Evolutionary conservation across 2,329 filamentous ascomycete genomes (phyloP).

Genomic region (Paraphaeosphaeria sporulosa): DNA sequence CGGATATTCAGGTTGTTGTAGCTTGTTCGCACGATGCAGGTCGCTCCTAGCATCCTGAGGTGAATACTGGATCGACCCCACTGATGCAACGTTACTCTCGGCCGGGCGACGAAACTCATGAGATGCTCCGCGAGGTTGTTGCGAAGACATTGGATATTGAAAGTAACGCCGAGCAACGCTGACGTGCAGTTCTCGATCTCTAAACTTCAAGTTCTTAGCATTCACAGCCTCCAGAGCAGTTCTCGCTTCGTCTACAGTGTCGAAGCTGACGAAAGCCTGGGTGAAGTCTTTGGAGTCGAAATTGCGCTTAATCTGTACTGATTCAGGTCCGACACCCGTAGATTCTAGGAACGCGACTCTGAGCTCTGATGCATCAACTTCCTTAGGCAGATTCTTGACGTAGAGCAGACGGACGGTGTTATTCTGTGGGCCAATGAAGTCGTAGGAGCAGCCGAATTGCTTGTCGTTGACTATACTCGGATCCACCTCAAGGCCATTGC

Average conservation of each 20-base stretch:
- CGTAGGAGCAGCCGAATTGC: conserved; percentile 31
- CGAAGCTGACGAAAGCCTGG: conserved; percentile 18
- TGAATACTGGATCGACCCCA: conserved; percentile 32
- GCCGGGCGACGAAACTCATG: not conserved
- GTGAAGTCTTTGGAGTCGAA: not conserved
- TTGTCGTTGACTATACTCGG: conserved; percentile 27
- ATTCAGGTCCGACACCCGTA: conserved; percentile 13
- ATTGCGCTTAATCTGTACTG: not conserved
- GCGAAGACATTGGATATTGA: not conserved
- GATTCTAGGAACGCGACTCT: conserved; percentile 25
- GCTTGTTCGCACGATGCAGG: conserved; percentile 25
- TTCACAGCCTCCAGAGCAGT: conserved; percentile 19
- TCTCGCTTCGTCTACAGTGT: conserved; percentile 15
- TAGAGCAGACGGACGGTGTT: conserved; percentile 36
- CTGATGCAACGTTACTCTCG: not conserved
- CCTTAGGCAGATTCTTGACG: conserved; percentile 31
- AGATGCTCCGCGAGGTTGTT: not conserved
- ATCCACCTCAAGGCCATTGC: conserved; percentile 21
- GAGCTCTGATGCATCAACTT: conserved; percentile 24
- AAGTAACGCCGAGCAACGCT: conserved; percentile 22
- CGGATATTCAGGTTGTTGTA: not conserved
- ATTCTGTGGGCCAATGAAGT: conserved; percentile 43
- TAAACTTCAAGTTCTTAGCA: not conserved
- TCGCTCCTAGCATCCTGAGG: conserved; percentile 48
- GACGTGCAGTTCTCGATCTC: conserved; percentile 12